A percentile compares a stretch with the other conserved stretches of the same genome.
Evolutionary conservation across 805 yeast species (phyloP).

Genomic region (Metschnikowia corniflorae): DNA sequence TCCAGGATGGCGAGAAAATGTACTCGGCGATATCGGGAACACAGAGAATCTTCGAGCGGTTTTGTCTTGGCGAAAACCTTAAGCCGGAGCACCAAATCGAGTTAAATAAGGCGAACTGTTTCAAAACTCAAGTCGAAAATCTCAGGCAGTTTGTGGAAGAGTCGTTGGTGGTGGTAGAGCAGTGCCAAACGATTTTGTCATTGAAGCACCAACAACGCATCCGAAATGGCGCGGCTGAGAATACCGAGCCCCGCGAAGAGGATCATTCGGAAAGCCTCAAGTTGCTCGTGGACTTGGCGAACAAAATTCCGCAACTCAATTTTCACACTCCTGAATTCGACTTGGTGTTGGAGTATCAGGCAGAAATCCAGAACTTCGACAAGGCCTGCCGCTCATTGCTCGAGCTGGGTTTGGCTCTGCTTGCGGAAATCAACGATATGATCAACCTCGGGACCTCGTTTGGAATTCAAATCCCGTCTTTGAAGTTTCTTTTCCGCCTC

Average conservation of each 20-base stretch:
- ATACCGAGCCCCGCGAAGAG: slow-evolving; percentile 20
- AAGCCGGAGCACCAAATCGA: slow-evolving; percentile 1
- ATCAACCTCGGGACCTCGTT: slow-evolving; percentile 57
- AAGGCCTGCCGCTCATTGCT: slow-evolving; percentile 40
- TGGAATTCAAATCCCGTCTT: slow-evolving; percentile 53
- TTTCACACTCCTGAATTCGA: slow-evolving; percentile 58
- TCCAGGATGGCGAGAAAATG: slow-evolving; percentile 54
- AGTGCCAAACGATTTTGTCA: slow-evolving; percentile 51
- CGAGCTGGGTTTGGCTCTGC: slow-evolving; percentile 28
- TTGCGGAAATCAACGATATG: slow-evolving; percentile 49
- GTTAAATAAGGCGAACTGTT: slow-evolving; percentile 16
- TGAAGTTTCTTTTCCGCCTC: slow-evolving; percentile 34
- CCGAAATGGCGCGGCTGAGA: slow-evolving; percentile 24
- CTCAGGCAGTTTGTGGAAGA: slow-evolving; percentile 41
- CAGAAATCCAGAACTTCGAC: slow-evolving; percentile 51
- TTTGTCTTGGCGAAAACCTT: slow-evolving; percentile 7
- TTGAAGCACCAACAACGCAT: slow-evolving; percentile 51
- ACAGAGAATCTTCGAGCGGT: slow-evolving; percentile 10
- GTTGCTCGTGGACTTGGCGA: slow-evolving; percentile 18
- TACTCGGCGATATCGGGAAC: slow-evolving; percentile 34
- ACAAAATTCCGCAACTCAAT: slow-evolving; percentile 45
- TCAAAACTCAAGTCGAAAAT: slow-evolving; percentile 22
- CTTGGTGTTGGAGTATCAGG: slow-evolving; percentile 50
- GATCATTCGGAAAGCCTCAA: slow-evolving; percentile 19
- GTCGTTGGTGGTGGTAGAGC: slow-evolving; percentile 51